A percentile compares a stretch with the other conserved stretches of the same genome.
Conservation (phyloP, 2,329 filamentous ascomycete species). For the Epichloe sp. region DNA sequence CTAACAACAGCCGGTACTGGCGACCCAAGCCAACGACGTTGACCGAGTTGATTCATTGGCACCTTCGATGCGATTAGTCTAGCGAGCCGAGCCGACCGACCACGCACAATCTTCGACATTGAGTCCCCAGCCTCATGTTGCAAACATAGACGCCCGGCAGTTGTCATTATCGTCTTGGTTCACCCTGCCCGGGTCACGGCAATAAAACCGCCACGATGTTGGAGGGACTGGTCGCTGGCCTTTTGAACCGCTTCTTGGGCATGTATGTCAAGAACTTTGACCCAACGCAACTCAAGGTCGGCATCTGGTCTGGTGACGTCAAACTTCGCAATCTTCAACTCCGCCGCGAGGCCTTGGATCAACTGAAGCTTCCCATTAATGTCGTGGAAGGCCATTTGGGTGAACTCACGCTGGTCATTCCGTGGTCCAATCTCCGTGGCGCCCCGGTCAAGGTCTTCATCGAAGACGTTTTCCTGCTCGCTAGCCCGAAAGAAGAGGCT, state of each 20-base stretch:
- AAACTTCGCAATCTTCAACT: constrained; percentile 88
- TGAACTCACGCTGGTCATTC: constrained; percentile 81
- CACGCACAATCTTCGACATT: background rate
- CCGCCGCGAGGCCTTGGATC: constrained; percentile 87
- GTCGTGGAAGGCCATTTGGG: constrained; percentile 92
- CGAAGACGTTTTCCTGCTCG: constrained; percentile 90
- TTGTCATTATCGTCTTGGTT: constrained; percentile 8
- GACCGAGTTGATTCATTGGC: background rate
- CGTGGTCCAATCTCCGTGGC: constrained; percentile 92
- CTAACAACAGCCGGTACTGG: background rate
- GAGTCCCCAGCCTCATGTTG: constrained; percentile 9
- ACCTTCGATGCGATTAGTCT: background rate
- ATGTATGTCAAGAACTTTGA: constrained; percentile 99
- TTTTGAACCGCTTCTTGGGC: constrained; percentile 98
- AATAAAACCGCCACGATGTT: constrained; percentile 59
- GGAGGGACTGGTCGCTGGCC: constrained; percentile 88
- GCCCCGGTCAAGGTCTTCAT: constrained; percentile 92
- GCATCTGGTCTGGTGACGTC: constrained; percentile 98
- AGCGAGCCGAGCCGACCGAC: background rate
- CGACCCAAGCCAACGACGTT: background rate
- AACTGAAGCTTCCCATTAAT: constrained; percentile 91
- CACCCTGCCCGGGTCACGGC: constrained; percentile 63
- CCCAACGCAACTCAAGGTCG: constrained; percentile 91
- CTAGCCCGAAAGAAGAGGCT: constrained; percentile 88
- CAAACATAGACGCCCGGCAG: constrained; percentile 5